Evolutionary conservation across 257 asterid genomes (phyloP).

Genomic region (Lithospermum erythrorhizon): DNA sequence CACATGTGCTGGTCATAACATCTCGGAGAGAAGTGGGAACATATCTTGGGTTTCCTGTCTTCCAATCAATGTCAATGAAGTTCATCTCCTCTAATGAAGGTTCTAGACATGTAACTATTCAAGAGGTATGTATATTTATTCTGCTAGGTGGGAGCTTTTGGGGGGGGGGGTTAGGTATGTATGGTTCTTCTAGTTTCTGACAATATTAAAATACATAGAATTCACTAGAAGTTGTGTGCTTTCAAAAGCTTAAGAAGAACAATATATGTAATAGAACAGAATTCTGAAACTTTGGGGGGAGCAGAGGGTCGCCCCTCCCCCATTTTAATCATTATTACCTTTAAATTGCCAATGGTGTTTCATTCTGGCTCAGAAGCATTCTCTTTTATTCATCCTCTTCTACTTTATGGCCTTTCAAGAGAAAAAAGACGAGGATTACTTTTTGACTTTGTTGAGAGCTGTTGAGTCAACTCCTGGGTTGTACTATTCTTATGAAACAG

Average conservation of each 20-base stretch:
- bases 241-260: too few relatives aligned
- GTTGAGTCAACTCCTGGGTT: conserved; percentile 91
- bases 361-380: too few relatives aligned
- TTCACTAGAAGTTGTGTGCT: not conserved
- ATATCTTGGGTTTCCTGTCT: conserved; percentile 77
- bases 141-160: not conserved
- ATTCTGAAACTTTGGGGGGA: too few relatives aligned
- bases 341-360: too few relatives aligned
- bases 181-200: not conserved
- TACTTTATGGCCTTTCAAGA: conserved; percentile 25
- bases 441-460: conserved; percentile 60
- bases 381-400: not conserved
- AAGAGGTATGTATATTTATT: conserved; percentile 43
- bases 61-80: conserved; percentile 63
- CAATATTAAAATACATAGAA: not conserved
- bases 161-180: not conserved
- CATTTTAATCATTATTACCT: too few relatives aligned
- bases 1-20: conserved; percentile 63
- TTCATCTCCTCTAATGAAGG: conserved; percentile 74
- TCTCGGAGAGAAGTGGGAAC: conserved; percentile 72
- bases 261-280: too few relatives aligned
- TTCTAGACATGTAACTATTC: conserved; percentile 43
- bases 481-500: conserved; percentile 86
- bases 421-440: conserved; percentile 81
- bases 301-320: too few relatives aligned